A percentile compares a stretch with the other conserved stretches of the same genome.
These are phyloP conservation scores for Cudoniella acicularis DNA, from an alignment of 495 filamentous ascomycete genomes.

Conservation along the genomic window DNA sequence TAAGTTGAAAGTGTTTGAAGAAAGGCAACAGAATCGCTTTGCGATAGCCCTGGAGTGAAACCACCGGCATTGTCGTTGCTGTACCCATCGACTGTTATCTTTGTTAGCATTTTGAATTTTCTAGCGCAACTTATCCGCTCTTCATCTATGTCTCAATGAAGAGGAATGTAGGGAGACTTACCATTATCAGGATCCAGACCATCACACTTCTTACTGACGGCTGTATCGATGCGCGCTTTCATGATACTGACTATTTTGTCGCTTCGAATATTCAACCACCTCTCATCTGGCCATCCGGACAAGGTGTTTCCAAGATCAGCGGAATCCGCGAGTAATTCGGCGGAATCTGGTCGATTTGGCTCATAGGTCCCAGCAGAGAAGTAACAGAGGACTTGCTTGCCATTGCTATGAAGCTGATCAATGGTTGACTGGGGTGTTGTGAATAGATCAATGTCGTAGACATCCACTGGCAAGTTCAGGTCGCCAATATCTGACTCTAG, in stretches of 20 bases:
- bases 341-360: conserved; percentile 35
- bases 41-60: conserved; percentile 42
- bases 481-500: neutral
- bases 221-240: neutral
- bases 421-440: conserved; percentile 41
- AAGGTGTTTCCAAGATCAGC: neutral
- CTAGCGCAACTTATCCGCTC: no score
- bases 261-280: neutral
- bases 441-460: conserved; percentile 62
- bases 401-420: conserved; percentile 38
- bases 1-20: conserved; percentile 54
- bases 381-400: conserved; percentile 65
- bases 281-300: neutral
- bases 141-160: no score
- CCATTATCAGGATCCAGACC: neutral
- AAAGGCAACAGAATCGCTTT: conserved; percentile 51
- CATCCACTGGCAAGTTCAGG: conserved; percentile 24
- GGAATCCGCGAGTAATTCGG: conserved; percentile 50
- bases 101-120: no score
- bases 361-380: conserved; percentile 53
- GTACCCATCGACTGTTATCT: conserved; percentile 53
- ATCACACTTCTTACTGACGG: neutral
- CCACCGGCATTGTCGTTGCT: conserved; percentile 47
- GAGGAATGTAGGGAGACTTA: neutral
- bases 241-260: neutral